Conservation (phyloP, 768 basidiomycete genomes). For the Pleurotus sapidus region DNA sequence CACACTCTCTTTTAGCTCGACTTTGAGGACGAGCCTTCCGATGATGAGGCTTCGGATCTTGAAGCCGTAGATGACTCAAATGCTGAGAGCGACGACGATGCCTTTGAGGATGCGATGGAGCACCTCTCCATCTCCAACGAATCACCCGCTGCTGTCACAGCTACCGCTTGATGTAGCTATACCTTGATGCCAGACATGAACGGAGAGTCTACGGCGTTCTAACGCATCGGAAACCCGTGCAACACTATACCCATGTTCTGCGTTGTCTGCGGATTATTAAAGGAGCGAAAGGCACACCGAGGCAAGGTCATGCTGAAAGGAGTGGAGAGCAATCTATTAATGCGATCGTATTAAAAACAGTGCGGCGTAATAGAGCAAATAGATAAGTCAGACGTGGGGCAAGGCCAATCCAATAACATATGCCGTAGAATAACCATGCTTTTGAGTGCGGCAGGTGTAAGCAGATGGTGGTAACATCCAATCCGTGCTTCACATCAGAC, state of each 20-base stretch:
- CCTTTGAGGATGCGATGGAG: slow-evolving; percentile 29
- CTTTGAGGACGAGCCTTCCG: slow-evolving; percentile 1
- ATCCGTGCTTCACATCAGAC: slow-evolving; percentile 13
- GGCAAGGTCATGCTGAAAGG: slow-evolving; percentile 9
- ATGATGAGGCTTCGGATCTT: slow-evolving; percentile 47
- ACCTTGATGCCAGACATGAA: too few relatives aligned
- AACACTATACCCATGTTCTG: too few relatives aligned
- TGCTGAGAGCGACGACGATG: slow-evolving; percentile 57
- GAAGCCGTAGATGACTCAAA: slow-evolving; percentile 31
- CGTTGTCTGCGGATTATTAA: too few relatives aligned
- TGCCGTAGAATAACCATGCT: background rate
- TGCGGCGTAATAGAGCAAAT: background rate
- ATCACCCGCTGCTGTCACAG: slow-evolving; percentile 54
- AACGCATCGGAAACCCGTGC: too few relatives aligned
- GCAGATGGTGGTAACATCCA: background rate
- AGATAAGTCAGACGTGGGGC: background rate
- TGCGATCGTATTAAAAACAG: background rate
- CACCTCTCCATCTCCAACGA: slow-evolving; percentile 6
- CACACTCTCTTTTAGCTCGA: background rate
- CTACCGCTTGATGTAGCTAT: slow-evolving; percentile 40
- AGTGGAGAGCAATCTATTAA: slow-evolving; percentile 2
- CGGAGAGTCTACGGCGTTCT: too few relatives aligned
- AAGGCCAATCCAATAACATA: background rate
- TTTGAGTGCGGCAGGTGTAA: background rate
- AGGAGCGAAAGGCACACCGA: too few relatives aligned